These are phyloP conservation scores for Xylariaceae sp. DNA, from an alignment of 2,329 filamentous ascomycete species.

Conservation along the genomic window DNA sequence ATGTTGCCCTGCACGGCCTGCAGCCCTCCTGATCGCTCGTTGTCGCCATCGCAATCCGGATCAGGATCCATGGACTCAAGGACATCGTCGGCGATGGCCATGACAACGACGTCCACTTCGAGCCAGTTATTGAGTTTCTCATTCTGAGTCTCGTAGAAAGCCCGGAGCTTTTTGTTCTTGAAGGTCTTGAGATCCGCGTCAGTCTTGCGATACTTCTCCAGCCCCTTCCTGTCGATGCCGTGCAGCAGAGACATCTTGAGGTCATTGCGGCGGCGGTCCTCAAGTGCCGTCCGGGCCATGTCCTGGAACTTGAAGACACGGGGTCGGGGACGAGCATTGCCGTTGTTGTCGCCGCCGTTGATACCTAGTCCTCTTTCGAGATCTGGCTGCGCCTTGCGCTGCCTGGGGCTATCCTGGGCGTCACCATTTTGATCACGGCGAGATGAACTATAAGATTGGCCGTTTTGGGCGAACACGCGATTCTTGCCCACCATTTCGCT, in stretches of 20 bases:
- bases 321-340: neutral
- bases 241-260: constrained; percentile 45
- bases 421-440: neutral
- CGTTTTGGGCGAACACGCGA: neutral
- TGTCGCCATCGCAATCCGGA: constrained; percentile 50
- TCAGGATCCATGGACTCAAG: constrained; percentile 59
- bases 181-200: constrained; percentile 50
- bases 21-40: constrained; percentile 47
- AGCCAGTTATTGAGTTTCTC: constrained; percentile 51
- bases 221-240: constrained; percentile 38
- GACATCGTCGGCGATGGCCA: constrained; percentile 52
- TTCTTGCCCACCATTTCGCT: neutral
- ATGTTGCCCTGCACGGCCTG: constrained; percentile 45
- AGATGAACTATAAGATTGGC: neutral
- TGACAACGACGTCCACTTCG: constrained; percentile 54
- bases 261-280: constrained; percentile 33
- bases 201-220: constrained; percentile 46
- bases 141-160: constrained; percentile 53
- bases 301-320: constrained; percentile 4
- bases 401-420: neutral
- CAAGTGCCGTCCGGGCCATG: constrained; percentile 4
- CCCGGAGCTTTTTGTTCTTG: constrained; percentile 46
- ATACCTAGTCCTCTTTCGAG: neutral
- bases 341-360: neutral
- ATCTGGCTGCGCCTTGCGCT: neutral